A percentile compares a stretch with the other conserved stretches of the same genome.
Evolutionary conservation across 768 basidiomycete species (phyloP).

Genomic region (Agaricus blazei): DNA sequence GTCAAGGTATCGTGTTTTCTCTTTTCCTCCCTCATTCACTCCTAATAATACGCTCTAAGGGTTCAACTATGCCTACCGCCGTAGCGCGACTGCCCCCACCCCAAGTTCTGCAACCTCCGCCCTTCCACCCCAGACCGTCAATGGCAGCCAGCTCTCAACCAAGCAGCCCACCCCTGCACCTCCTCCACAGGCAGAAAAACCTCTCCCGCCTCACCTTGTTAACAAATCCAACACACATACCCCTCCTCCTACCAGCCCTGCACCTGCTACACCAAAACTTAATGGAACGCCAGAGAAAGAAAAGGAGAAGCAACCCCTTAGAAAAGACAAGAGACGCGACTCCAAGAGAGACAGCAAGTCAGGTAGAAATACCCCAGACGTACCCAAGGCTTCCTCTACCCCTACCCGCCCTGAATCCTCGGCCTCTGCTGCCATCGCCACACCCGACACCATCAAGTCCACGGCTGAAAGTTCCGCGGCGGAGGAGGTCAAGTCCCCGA

Average conservation of each 20-base stretch:
- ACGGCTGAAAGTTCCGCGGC: conserved; percentile 19
- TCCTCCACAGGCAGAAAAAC: conserved; percentile 20
- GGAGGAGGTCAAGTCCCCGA: conserved; percentile 49
- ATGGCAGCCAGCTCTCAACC: conserved; percentile 30
- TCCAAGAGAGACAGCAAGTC: conserved; percentile 29
- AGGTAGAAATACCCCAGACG: conserved; percentile 24
- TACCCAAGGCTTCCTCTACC: conserved; percentile 23
- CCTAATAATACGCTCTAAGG: conserved; percentile 37
- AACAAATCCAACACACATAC: conserved; percentile 34
- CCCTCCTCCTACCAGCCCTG: conserved; percentile 29
- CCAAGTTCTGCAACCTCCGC: conserved; percentile 53
- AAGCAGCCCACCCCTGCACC: conserved; percentile 31
- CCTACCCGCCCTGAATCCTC: conserved; percentile 23
- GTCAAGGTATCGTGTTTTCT: conserved; percentile 59
- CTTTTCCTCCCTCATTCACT: not conserved
- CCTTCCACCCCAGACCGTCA: conserved; percentile 35
- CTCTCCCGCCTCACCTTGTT: conserved; percentile 23
- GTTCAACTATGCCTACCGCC: conserved; percentile 94
- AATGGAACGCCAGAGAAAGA: conserved; percentile 39
- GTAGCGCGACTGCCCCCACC: conserved; percentile 58
- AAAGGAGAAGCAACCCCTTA: conserved; percentile 55
- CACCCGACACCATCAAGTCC: conserved; percentile 1
- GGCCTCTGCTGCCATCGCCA: conserved; percentile 7
- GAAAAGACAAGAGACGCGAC: conserved; percentile 57
- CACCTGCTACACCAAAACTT: conserved; percentile 29